Percentiles rank a stretch among this genome's conserved stretches.
Evolutionary conservation across 2,329 filamentous ascomycete genomes (phyloP).

Genomic region (Seiridium cupressi): DNA sequence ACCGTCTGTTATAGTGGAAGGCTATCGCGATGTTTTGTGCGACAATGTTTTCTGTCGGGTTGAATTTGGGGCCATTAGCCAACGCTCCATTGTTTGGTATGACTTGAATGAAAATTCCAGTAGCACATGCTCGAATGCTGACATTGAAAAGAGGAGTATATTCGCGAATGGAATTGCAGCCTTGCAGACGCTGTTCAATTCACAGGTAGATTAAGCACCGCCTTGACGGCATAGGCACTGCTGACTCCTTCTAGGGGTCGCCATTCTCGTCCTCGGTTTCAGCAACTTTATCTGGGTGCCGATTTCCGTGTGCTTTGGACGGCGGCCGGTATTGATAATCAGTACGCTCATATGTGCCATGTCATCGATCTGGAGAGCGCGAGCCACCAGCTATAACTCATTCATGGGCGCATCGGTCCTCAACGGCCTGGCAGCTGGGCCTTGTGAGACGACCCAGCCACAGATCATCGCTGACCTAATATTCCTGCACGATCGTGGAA

Average conservation of each 20-base stretch:
- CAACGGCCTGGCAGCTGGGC: slow-evolving; percentile 62
- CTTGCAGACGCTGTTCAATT: slow-evolving; percentile 50
- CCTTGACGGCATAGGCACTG: background rate
- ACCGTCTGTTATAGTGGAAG: slow-evolving; percentile 33
- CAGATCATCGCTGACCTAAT: slow-evolving; percentile 63
- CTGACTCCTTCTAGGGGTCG: slow-evolving; percentile 29
- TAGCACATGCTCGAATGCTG: background rate
- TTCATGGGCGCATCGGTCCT: slow-evolving; percentile 58
- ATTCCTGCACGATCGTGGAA: slow-evolving; percentile 64
- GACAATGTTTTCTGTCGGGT: slow-evolving; percentile 37
- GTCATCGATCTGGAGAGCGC: slow-evolving; percentile 50
- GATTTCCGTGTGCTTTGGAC: slow-evolving; percentile 43
- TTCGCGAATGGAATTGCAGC: slow-evolving; percentile 51
- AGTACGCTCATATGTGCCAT: slow-evolving; percentile 40
- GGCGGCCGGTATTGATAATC: slow-evolving; percentile 45
- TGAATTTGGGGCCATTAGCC: slow-evolving; percentile 40
- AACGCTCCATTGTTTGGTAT: slow-evolving; percentile 53
- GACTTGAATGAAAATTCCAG: background rate
- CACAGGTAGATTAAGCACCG: slow-evolving; percentile 19
- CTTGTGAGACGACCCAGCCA: slow-evolving; percentile 61
- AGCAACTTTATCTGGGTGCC: slow-evolving; percentile 55
- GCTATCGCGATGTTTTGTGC: slow-evolving; percentile 28
- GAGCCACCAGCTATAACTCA: slow-evolving; percentile 54
- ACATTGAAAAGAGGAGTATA: slow-evolving; percentile 47
- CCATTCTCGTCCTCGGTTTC: slow-evolving; percentile 44